Evolutionary conservation across 371 early-diverging fungal genomes (phyloP).

Genomic region (Parasitella parasitica): DNA sequence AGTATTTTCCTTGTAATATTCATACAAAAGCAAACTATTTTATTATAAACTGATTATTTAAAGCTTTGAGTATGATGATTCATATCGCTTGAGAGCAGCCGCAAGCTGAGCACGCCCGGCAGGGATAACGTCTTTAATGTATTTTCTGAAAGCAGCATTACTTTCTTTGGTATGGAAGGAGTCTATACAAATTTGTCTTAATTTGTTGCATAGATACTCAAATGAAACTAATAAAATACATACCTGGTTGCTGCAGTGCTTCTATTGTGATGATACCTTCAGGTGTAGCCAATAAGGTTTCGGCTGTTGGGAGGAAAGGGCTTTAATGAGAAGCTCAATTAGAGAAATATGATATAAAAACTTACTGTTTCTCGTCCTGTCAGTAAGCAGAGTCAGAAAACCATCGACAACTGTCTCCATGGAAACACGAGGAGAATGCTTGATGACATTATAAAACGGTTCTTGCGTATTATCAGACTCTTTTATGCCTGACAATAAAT

Average conservation of each 20-base stretch:
- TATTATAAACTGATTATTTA: too few species aligned
- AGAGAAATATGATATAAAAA: neutral
- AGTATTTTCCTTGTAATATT: too few species aligned
- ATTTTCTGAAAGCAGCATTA: neutral
- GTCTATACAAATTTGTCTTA: neutral
- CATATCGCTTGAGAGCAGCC: neutral
- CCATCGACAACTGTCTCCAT: constrained; percentile 55
- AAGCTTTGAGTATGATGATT: neutral
- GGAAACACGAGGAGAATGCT: constrained; percentile 26
- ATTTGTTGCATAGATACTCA: neutral
- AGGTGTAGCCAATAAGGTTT: constrained; percentile 18
- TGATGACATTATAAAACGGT: constrained; percentile 11
- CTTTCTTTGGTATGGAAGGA: neutral
- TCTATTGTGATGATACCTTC: constrained; percentile 7
- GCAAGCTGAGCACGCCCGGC: neutral
- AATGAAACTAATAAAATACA: neutral
- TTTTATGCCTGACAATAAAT: neutral
- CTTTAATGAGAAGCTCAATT: too few species aligned
- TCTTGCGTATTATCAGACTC: neutral
- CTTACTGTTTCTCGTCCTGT: constrained; percentile 44
- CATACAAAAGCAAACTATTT: too few species aligned
- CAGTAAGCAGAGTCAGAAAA: constrained; percentile 46
- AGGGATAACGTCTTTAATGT: neutral
- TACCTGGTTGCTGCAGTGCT: neutral
- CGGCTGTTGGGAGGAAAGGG: too few species aligned